phyloP scores from a whole-genome alignment of 2,329 filamentous ascomycete genomes.

The Xylaria polymorpha region DNA sequence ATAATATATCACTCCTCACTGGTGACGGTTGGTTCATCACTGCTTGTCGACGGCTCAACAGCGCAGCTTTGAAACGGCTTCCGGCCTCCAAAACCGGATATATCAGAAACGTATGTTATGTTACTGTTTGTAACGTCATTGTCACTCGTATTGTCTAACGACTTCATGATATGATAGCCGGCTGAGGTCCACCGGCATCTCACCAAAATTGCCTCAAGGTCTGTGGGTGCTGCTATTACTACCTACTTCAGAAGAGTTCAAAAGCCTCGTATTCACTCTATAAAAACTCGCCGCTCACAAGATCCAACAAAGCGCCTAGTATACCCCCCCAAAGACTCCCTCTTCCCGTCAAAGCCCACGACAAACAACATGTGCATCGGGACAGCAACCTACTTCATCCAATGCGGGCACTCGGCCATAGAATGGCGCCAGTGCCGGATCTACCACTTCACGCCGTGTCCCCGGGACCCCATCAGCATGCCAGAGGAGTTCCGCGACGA shows the following conservation, averaged over 20 bases:
- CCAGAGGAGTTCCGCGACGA: slow-evolving; percentile 14
- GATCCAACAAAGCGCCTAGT: not conserved
- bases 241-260: not conserved
- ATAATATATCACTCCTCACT: not conserved
- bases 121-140: not conserved
- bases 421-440: slow-evolving; percentile 1
- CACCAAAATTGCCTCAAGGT: not conserved
- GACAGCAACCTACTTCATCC: not conserved
- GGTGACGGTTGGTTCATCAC: not conserved
- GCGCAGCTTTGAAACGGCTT: not conserved
- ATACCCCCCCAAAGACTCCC: not conserved
- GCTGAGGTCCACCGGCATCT: not conserved
- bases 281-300: not conserved
- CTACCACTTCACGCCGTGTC: not conserved
- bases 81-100: not conserved
- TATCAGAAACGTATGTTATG: not conserved
- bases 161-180: not conserved
- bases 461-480: not conserved
- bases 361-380: slow-evolving; percentile 7
- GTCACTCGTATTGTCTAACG: not conserved
- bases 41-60: not conserved
- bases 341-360: not conserved
- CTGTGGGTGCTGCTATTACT: not conserved
- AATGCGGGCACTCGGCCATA: slow-evolving; percentile 17
- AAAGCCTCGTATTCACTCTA: not conserved